Base-by-base conservation (phyloP, 352 stramenopile genomes). In the Phytophthora foliorum region DNA sequence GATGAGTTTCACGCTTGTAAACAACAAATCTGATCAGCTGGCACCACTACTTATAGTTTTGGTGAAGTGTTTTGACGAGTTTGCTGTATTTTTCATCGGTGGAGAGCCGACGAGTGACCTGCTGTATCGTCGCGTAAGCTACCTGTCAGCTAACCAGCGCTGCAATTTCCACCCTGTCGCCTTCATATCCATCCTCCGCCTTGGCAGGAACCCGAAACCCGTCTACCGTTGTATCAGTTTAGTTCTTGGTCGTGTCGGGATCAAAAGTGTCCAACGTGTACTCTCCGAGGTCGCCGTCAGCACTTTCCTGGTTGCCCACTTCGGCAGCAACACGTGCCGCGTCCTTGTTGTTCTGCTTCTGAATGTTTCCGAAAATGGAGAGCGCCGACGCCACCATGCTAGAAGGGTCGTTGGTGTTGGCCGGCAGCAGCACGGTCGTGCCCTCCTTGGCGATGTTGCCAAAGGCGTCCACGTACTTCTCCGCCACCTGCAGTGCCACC, bases 381-480 rank as follows among this genome's bases (percentile, higher is more conserved):
- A 97, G 82, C 22, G 91, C 91, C 5, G 92, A 95, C 39, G 92
- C 92, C 14, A 98, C 88, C 92, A 98, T 97, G 48, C 77, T 88
- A 48, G 89, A 92, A 56, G 89, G 87, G 39, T 98, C 92, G 65
- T 88, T 91, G 42, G 75, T 72, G 70, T 94, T 96, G 21, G 90
- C 71, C 2, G 89, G 89, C 29, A 96, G 69, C 41, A 96, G 72
- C 72, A 96, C 78, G 0, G 90, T 97, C 59, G 90, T 98, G 73
- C 82, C 84, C 57, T 97, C 92, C 77, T 97, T 96, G 22, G 92
- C 92, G 51, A 97, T 87, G 54, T 96, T 91, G 38, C 84, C 84
- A 68, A 97, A 98, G n/a, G 89, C 92, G 16, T 96, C 86, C 38
- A 98, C 86, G 77, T 97, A 97, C 77, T 98, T 95, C 73, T 98